Evolutionary conservation across 768 basidiomycete species (phyloP).

Genomic region (Phaeolepiota aurea): DNA sequence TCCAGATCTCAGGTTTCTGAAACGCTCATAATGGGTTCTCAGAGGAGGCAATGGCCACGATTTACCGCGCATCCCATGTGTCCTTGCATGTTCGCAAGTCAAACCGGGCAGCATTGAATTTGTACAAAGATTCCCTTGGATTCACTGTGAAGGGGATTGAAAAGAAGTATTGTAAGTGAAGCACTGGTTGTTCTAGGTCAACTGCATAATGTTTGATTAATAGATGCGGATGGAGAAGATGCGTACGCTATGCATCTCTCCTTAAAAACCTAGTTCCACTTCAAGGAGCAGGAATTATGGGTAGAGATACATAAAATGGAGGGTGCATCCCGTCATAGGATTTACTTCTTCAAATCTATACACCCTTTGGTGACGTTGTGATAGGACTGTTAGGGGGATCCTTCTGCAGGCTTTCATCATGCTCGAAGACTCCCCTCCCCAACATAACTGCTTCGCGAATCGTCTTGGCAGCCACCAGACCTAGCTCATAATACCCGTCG

Average conservation of each 20-base stretch:
- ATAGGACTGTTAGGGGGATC: conserved; percentile 2
- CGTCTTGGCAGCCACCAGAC: conserved; percentile 53
- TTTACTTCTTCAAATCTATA: too few species aligned
- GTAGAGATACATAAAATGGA: background rate
- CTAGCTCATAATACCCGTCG: conserved; percentile 87
- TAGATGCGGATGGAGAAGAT: conserved; percentile 94
- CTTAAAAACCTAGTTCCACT: conserved; percentile 25
- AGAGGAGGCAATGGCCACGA: conserved; percentile 90
- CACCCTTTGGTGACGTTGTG: background rate
- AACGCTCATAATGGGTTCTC: conserved; percentile 3
- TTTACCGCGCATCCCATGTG: conserved; percentile 82
- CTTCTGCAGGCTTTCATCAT: background rate
- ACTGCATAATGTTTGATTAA: background rate
- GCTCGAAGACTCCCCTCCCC: conserved; percentile 13
- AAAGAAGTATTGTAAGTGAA: conserved; percentile 88
- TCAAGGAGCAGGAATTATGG: background rate
- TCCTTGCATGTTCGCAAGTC: conserved; percentile 93
- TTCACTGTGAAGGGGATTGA: conserved; percentile 86
- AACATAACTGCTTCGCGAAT: conserved; percentile 49
- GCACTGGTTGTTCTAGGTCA: conserved; percentile 9
- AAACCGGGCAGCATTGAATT: conserved; percentile 81
- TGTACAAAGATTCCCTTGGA: conserved; percentile 88
- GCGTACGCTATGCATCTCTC: conserved; percentile 85
- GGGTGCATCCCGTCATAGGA: background rate
- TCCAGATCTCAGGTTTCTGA: background rate